Conservation (phyloP, 2,329 filamentous ascomycete genomes). For the Cyphellophora attinorum region DNA sequence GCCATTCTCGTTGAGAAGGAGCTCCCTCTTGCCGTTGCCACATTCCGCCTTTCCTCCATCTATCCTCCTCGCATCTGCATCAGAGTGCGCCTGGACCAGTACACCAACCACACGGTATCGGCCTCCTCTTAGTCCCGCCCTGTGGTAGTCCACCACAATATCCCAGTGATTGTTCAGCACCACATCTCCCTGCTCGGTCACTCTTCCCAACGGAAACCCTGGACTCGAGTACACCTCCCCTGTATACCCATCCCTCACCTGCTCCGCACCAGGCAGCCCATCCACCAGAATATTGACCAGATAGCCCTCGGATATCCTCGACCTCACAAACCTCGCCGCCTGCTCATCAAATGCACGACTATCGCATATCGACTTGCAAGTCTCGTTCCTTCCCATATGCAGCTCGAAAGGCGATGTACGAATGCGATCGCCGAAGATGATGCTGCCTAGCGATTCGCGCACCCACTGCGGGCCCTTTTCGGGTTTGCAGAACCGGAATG, state of each 20-base stretch:
- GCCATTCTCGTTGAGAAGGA: constrained; percentile 56
- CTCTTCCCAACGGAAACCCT: constrained; percentile 68
- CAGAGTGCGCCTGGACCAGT: constrained; percentile 71
- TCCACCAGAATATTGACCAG: constrained; percentile 95
- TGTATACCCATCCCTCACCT: constrained; percentile 66
- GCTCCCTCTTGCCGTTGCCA: constrained; percentile 8
- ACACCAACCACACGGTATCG: constrained; percentile 87
- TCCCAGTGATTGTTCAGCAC: constrained; percentile 91
- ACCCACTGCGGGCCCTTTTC: constrained; percentile 67
- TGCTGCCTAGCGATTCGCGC: constrained; percentile 86
- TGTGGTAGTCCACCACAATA: constrained; percentile 85
- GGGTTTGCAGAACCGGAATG: constrained; percentile 81
- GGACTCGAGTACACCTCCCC: constrained; percentile 78
- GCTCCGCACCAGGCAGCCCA: constrained; percentile 80
- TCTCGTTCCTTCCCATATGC: constrained; percentile 76
- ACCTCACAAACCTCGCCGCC: constrained; percentile 70
- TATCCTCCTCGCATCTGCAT: constrained; percentile 41
- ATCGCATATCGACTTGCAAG: constrained; percentile 71
- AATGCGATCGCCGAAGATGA: constrained; percentile 93
- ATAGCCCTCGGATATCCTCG: constrained; percentile 73
- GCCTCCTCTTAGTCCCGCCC: constrained; percentile 49
- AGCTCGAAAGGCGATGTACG: constrained; percentile 92
- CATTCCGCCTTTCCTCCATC: constrained; percentile 24
- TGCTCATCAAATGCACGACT: constrained; percentile 55
- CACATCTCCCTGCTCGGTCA: constrained; percentile 45